Evolutionary conservation across 2,329 filamentous ascomycete species (phyloP), one percentile per base, ranked within the genome.

Genomic region (Coniochaeta prunicola): DNA sequence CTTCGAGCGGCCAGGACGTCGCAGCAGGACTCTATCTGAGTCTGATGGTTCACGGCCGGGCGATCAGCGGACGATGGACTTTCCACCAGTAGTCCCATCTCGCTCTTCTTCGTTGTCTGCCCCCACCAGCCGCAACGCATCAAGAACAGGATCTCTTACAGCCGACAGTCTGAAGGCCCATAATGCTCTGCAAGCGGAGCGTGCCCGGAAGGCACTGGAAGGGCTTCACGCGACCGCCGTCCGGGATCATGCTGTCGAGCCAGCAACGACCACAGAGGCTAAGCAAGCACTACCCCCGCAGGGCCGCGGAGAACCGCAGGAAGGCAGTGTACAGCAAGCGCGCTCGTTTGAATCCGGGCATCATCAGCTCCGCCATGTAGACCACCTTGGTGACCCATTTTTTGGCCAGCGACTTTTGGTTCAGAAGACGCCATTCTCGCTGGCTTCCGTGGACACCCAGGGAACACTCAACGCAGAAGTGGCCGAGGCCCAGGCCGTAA

Each of bases 91-190:
- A 8, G 78, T 87, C 33, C 84, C 84, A 0, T 68, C 73, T 34
- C 78, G 84, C 48, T 79, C 79, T 42, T 86, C 85, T 1, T 87
- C 84, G 15, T 73, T 87, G 8, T 87, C 85, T 3, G 84, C 84
- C 1, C 81, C 83, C 1, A 85, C 83, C 1, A 87, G 83, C 66
- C 77, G 81, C 42, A 84, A 84, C 63, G 74, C 68, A 6, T 84
- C 81, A 12, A 73, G 82, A 31, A 74, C 79, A 10, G 78, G 76
- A 3, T 87, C 84, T 0, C 67, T 86, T 59, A 86, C 83, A 5
- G 73, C 80, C 0, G 83, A 85, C 59, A 87, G 83, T 63, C 69
- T 85, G 36, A 79, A 78, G 59, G 77, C 81, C n/a, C 81, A 83
- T 61, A 80, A 82, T 63, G 74, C 73, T 17, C 65, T 75, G 21